Conservation (phyloP, 345 rosid species). For the Gossypium raimondii region DNA sequence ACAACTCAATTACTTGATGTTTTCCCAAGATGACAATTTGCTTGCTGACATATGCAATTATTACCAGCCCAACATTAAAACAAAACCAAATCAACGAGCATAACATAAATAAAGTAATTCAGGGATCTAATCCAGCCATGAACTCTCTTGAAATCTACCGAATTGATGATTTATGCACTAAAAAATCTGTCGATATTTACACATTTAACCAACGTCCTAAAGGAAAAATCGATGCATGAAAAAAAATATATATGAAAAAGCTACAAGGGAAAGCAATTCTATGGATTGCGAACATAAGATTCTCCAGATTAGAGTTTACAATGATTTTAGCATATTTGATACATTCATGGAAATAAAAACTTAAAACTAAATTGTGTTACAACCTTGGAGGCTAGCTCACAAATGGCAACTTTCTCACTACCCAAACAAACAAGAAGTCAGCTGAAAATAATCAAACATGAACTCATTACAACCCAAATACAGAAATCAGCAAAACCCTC, state of each 20-base stretch:
- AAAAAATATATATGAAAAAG: background rate
- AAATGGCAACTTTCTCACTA: slow-evolving; percentile 7
- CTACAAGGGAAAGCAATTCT: background rate
- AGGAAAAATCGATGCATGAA: background rate
- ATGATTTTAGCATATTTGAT: background rate
- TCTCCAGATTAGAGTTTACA: background rate
- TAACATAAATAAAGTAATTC: background rate
- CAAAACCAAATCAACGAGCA: background rate
- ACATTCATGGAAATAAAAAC: background rate
- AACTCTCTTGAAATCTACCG: background rate
- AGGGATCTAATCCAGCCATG: background rate
- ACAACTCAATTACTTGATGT: background rate
- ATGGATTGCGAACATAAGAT: background rate
- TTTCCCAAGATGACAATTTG: background rate
- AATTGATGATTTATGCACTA: background rate
- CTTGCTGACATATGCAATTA: background rate
- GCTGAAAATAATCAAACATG: slow-evolving; percentile 9
- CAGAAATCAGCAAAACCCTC: slow-evolving; percentile 15
- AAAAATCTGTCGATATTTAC: background rate
- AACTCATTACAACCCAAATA: slow-evolving; percentile 13
- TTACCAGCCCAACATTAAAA: background rate
- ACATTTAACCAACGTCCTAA: background rate
- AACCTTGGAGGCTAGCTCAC: slow-evolving; percentile 3
- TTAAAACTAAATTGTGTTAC: slow-evolving; percentile 17
- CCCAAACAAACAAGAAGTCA: slow-evolving; percentile 7